A percentile compares a stretch with the other conserved stretches of the same genome.
Evolutionary conservation across 1,284 basidiomycete genomes (phyloP).

Genomic region (Mrakiaceae sp.): DNA sequence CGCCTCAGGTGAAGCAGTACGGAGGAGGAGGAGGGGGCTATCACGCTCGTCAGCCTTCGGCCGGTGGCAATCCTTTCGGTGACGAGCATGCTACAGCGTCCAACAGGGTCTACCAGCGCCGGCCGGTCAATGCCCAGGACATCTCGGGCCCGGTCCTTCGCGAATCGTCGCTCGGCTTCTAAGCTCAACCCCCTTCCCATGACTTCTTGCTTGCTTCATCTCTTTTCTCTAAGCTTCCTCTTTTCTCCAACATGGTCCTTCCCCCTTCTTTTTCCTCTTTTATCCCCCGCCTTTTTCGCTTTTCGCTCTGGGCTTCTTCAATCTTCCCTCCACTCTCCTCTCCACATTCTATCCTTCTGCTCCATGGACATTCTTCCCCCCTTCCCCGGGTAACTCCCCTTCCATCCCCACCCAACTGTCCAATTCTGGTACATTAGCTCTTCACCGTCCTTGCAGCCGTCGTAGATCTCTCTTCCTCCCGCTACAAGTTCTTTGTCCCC

Average conservation of each 20-base stretch:
- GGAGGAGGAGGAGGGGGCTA: not conserved
- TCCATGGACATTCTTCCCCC: not conserved
- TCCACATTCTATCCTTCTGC: not conserved
- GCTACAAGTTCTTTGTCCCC: not conserved
- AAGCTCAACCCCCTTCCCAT: not conserved
- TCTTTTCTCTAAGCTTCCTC: not conserved
- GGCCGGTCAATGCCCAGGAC: conserved; percentile 2
- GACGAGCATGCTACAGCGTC: not conserved
- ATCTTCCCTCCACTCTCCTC: not conserved
- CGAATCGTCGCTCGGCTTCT: not conserved
- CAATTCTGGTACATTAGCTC: too few species aligned
- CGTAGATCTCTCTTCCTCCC: not conserved
- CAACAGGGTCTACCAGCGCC: conserved; percentile 1
- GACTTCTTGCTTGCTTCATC: not conserved
- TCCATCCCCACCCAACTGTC: not conserved
- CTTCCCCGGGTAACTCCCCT: not conserved
- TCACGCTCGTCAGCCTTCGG: not conserved
- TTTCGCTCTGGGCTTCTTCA: not conserved
- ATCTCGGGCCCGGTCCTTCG: conserved; percentile 13
- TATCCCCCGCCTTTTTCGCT: not conserved
- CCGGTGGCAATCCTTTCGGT: conserved; percentile 3
- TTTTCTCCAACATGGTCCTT: not conserved
- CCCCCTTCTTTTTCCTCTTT: not conserved
- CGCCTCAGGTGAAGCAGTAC: not conserved
- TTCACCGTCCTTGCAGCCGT: too few species aligned